Percentiles rank a stretch among this genome's conserved stretches.
Evolutionary conservation across 495 filamentous ascomycete species (phyloP).

Genomic region (Penicillium robsamsonii): DNA sequence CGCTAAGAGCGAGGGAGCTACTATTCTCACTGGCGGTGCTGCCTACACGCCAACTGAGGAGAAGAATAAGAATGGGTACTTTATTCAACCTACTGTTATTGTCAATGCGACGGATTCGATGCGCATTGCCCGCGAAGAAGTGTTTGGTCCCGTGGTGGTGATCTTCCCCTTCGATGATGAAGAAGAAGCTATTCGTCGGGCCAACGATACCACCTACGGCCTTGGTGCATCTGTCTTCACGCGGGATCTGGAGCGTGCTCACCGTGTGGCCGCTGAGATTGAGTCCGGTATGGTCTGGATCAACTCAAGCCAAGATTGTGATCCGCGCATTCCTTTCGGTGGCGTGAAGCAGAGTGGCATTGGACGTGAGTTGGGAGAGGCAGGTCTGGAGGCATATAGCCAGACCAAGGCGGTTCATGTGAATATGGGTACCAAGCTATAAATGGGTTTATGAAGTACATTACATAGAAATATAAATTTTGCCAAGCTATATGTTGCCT

Average conservation of each 20-base stretch:
- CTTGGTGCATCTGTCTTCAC: slow-evolving; percentile 88
- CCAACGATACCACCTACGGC: slow-evolving; percentile 86
- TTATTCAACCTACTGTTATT: slow-evolving; percentile 71
- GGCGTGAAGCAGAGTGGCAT: slow-evolving; percentile 95
- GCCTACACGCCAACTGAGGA: slow-evolving; percentile 56
- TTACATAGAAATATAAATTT: background rate
- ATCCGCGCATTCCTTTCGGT: slow-evolving; percentile 78
- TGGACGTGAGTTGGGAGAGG: slow-evolving; percentile 82
- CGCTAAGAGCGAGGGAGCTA: slow-evolving; percentile 81
- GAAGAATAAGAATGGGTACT: slow-evolving; percentile 55
- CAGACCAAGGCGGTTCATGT: slow-evolving; percentile 79
- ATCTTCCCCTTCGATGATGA: slow-evolving; percentile 78
- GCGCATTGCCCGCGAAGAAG: slow-evolving; percentile 68
- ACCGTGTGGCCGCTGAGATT: slow-evolving; percentile 77
- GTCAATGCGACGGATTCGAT: slow-evolving; percentile 65
- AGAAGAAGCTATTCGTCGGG: slow-evolving; percentile 74
- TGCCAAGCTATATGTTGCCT: background rate
- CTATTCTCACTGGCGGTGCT: slow-evolving; percentile 68
- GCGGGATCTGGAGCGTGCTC: slow-evolving; percentile 70
- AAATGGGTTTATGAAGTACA: background rate
- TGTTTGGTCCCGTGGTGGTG: slow-evolving; percentile 88
- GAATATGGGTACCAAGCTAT: slow-evolving; percentile 57
- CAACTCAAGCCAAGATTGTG: slow-evolving; percentile 75
- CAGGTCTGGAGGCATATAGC: slow-evolving; percentile 73
- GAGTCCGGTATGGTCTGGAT: slow-evolving; percentile 97